Percentiles rank a stretch among this genome's conserved stretches.
Evolutionary conservation across 2,329 filamentous ascomycete genomes (phyloP).

Genomic region (Alternaria angustiovoidea): DNA sequence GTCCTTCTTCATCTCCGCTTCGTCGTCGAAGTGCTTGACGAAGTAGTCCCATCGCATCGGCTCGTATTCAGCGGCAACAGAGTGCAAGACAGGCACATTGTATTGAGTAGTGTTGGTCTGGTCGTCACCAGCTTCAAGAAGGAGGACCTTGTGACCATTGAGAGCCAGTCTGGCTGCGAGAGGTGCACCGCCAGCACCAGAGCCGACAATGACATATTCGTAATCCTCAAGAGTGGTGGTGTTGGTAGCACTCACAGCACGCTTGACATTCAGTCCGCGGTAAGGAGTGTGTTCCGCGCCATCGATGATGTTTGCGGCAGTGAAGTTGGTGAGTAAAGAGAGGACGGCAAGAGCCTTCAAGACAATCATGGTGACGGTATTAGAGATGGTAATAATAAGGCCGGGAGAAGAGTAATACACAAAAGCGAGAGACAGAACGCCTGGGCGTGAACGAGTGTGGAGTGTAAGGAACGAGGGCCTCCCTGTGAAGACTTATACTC

Average conservation of each 20-base stretch:
- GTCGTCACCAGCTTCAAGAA: slow-evolving; percentile 67
- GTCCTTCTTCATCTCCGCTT: slow-evolving; percentile 60
- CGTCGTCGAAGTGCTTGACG: slow-evolving; percentile 65
- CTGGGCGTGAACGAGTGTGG: slow-evolving; percentile 2
- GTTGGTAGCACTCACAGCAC: slow-evolving; percentile 21
- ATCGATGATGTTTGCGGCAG: slow-evolving; percentile 18
- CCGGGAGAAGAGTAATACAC: slow-evolving; percentile 6
- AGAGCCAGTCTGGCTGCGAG: slow-evolving; percentile 65
- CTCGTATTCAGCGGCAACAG: slow-evolving; percentile 62
- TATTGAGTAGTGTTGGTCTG: slow-evolving; percentile 58
- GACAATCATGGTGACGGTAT: slow-evolving; percentile 12
- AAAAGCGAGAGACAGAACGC: slow-evolving; percentile 10
- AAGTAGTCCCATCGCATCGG: slow-evolving; percentile 68
- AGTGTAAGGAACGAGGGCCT: background rate
- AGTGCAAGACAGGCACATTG: slow-evolving; percentile 61
- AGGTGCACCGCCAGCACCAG: slow-evolving; percentile 66
- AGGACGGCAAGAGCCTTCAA: slow-evolving; percentile 20
- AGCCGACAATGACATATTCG: slow-evolving; percentile 69
- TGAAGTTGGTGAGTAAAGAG: slow-evolving; percentile 14
- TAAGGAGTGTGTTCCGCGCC: slow-evolving; percentile 31
- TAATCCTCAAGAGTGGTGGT: slow-evolving; percentile 49
- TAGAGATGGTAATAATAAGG: background rate
- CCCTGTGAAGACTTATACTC: slow-evolving; percentile 12
- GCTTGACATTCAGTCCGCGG: slow-evolving; percentile 28
- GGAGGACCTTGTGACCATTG: slow-evolving; percentile 64